Conservation (phyloP, 1,139 yeast species). For the Saccharomycopsis phalli region DNA sequence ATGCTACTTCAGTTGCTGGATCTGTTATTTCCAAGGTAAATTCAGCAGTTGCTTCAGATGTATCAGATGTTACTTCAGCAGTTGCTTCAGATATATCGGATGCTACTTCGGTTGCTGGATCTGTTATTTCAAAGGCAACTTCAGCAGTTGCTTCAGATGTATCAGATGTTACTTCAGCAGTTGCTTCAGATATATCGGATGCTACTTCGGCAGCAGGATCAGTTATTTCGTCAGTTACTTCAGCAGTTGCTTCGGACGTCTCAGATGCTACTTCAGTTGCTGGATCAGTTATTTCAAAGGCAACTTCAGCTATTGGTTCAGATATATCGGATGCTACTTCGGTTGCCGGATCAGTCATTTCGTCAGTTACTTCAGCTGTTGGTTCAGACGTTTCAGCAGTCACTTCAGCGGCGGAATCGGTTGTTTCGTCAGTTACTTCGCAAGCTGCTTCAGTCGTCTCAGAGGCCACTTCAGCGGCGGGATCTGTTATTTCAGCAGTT, state of each 20-base stretch:
- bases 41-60: not conserved
- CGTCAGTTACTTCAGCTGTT: not conserved
- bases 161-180: not conserved
- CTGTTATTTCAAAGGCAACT: too few relatives aligned
- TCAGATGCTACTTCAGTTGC: too few relatives aligned
- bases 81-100: not conserved
- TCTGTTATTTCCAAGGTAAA: not conserved
- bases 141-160: too few relatives aligned
- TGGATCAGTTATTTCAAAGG: too few relatives aligned
- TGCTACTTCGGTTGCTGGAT: slow-evolving; percentile 1
- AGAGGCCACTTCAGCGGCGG: not conserved
- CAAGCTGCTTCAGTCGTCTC: too few relatives aligned
- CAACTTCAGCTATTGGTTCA: not conserved
- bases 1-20: not conserved
- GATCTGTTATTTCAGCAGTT: not conserved
- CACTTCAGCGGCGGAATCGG: too few relatives aligned
- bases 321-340: too few relatives aligned
- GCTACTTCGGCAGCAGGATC: too few relatives aligned
- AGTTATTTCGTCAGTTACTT: not conserved
- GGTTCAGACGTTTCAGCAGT: too few relatives aligned
- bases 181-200: too few relatives aligned
- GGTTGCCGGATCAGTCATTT: too few relatives aligned
- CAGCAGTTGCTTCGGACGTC: not conserved
- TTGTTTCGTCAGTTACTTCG: too few relatives aligned
- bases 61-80: not conserved